Conservation (phyloP, 441 rosid genomes). For the Pelargonium citronellum region DNA sequence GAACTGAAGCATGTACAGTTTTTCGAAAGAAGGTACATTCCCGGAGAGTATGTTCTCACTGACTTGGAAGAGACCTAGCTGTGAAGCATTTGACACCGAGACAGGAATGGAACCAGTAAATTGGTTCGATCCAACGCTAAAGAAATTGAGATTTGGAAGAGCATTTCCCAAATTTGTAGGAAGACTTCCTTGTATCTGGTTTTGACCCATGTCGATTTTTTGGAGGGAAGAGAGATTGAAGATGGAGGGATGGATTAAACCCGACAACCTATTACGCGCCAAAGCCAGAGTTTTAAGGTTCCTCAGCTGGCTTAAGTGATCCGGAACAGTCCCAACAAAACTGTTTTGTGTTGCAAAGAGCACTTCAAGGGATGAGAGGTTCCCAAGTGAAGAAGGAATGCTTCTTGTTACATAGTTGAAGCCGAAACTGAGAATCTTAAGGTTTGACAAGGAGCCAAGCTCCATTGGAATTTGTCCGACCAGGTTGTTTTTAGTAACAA, state of each 20-base stretch:
- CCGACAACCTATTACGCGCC: conserved; percentile 7
- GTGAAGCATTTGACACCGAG: conserved; percentile 24
- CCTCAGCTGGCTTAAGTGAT: conserved; percentile 13
- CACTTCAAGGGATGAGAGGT: conserved; percentile 14
- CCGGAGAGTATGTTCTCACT: background rate
- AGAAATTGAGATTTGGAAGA: conserved; percentile 9
- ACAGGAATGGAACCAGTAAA: conserved; percentile 23
- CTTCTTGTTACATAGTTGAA: conserved; percentile 5
- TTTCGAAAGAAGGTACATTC: background rate
- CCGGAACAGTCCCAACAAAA: conserved; percentile 20
- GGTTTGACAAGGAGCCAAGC: background rate
- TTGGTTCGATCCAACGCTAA: background rate
- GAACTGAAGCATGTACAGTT: background rate
- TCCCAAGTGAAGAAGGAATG: conserved; percentile 23
- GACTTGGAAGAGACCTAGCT: background rate
- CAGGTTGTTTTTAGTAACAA: background rate
- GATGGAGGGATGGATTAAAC: conserved; percentile 25
- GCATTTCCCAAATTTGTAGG: conserved; percentile 17
- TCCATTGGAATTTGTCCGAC: background rate
- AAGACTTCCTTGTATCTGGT: conserved; percentile 19
- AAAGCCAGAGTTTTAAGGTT: background rate
- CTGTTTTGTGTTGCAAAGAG: background rate
- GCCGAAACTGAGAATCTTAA: too few species aligned
- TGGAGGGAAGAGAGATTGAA: conserved; percentile 22
- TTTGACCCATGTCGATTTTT: background rate